A percentile compares a stretch with the other conserved stretches of the same genome.
phyloP scores from a whole-genome alignment of 768 basidiomycete species.

The Crucibulum laeve region DNA sequence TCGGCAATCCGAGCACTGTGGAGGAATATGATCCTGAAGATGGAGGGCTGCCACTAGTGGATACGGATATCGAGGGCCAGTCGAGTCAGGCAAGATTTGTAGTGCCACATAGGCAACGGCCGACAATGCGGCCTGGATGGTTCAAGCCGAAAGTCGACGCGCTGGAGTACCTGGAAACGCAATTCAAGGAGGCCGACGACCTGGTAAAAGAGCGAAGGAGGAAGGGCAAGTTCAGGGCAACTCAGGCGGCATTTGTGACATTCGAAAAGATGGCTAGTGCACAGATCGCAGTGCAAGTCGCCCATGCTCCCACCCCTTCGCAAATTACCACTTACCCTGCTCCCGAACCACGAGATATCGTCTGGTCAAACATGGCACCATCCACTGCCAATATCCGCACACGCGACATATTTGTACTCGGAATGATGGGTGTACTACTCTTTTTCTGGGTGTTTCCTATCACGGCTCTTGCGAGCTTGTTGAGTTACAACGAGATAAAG shows the following conservation, averaged over 20 bases:
- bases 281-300: conserved; percentile 88
- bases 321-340: conserved; percentile 70
- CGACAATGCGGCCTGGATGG: conserved; percentile 73
- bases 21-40: conserved; percentile 77
- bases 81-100: conserved; percentile 49
- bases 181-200: conserved; percentile 81
- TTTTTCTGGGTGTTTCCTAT: conserved; percentile 95
- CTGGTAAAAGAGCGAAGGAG: conserved; percentile 70
- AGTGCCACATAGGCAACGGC: conserved; percentile 70
- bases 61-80: conserved; percentile 49
- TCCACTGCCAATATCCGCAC: conserved; percentile 52
- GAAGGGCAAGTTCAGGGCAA: conserved; percentile 73
- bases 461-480: conserved; percentile 75
- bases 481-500: conserved; percentile 94
- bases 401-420: conserved; percentile 70
- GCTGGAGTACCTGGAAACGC: conserved; percentile 78
- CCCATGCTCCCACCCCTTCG: conserved; percentile 66
- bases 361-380: conserved; percentile 88
- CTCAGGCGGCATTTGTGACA: conserved; percentile 88
- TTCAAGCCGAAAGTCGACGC: conserved; percentile 81
- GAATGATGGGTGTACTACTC: conserved; percentile 66
- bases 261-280: conserved; percentile 95
- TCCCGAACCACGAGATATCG: conserved; percentile 92
- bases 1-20: conserved; percentile 89
- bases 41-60: conserved; percentile 44